Evolutionary conservation across 1,284 basidiomycete species (phyloP).

Genomic region (Bjerkandera adusta): DNA sequence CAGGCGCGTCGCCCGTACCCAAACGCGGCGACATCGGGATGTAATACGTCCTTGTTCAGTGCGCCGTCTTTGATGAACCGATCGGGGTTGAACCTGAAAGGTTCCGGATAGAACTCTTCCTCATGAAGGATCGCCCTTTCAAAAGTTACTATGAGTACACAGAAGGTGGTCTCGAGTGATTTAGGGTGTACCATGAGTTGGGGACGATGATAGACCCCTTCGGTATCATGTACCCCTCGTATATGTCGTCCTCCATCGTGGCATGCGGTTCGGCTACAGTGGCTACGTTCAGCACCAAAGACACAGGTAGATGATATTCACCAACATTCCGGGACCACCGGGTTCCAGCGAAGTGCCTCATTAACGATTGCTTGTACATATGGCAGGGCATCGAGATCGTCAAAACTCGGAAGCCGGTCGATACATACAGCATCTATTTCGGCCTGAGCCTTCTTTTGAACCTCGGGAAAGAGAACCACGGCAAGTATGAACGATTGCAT

Average conservation of each 20-base stretch:
- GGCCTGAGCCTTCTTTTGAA: conserved; percentile 1
- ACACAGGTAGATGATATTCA: too few relatives aligned
- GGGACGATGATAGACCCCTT: conserved; percentile 22
- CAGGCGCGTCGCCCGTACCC: conserved; percentile 13
- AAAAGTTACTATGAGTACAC: not conserved
- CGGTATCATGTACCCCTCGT: conserved; percentile 23
- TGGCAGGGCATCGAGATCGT: not conserved
- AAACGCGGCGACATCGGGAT: conserved; percentile 9
- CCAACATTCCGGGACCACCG: conserved; percentile 4
- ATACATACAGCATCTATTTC: conserved; percentile 2
- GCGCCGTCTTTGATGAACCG: conserved; percentile 5
- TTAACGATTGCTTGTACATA: conserved; percentile 3
- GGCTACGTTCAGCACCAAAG: too few relatives aligned
- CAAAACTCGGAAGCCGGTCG: conserved; percentile 1
- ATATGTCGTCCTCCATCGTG: conserved; percentile 15
- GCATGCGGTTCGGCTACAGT: conserved; percentile 19
- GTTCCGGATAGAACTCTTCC: conserved; percentile 3
- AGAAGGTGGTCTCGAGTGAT: too few relatives aligned
- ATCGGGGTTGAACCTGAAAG: conserved; percentile 1
- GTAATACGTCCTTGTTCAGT: conserved; percentile 1
- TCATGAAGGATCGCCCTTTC: conserved; percentile 6
- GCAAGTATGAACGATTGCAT: conserved; percentile 1
- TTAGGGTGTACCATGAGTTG: conserved; percentile 18
- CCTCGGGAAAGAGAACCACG: conserved; percentile 5
- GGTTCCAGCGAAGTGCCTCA: conserved; percentile 1